Conservation (phyloP, 208 protist species). For the Trypanosomatidae sp. region DNA sequence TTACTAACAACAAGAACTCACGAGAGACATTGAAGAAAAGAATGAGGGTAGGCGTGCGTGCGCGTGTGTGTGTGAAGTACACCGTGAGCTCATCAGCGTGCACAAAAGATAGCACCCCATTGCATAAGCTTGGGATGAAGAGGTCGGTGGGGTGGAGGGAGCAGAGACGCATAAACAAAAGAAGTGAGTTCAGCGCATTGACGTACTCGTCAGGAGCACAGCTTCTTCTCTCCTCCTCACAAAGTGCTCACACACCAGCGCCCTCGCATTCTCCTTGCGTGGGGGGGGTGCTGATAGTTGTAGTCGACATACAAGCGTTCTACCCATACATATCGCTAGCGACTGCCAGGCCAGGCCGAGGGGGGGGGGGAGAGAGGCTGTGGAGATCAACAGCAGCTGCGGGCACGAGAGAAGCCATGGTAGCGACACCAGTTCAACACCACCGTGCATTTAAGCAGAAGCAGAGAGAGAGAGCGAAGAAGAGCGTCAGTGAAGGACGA, state of each 20-base stretch:
- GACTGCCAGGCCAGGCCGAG: background rate
- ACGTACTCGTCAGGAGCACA: background rate
- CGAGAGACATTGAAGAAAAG: background rate
- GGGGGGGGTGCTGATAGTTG: background rate
- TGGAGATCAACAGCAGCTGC: background rate
- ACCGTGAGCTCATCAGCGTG: background rate
- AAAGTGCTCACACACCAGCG: background rate
- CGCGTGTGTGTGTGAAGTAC: background rate
- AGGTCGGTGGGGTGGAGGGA: background rate
- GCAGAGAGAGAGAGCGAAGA: slow-evolving; percentile 2
- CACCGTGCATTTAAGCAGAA: background rate
- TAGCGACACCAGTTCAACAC: background rate
- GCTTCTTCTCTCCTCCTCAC: background rate
- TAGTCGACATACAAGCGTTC: background rate
- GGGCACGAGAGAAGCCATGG: background rate
- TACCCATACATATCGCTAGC: background rate
- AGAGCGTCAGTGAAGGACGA: background rate
- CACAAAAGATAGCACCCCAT: background rate
- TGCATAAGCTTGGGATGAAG: background rate
- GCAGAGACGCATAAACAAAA: background rate
- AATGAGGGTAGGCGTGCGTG: background rate
- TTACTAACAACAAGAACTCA: background rate
- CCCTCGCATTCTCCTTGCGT: background rate
- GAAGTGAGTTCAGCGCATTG: background rate
- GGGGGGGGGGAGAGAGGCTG: background rate